Evolutionary conservation across 2,329 filamentous ascomycete genomes (phyloP), one percentile per base, ranked within the genome.

Genomic region (Parafenestella ontariensis): DNA sequence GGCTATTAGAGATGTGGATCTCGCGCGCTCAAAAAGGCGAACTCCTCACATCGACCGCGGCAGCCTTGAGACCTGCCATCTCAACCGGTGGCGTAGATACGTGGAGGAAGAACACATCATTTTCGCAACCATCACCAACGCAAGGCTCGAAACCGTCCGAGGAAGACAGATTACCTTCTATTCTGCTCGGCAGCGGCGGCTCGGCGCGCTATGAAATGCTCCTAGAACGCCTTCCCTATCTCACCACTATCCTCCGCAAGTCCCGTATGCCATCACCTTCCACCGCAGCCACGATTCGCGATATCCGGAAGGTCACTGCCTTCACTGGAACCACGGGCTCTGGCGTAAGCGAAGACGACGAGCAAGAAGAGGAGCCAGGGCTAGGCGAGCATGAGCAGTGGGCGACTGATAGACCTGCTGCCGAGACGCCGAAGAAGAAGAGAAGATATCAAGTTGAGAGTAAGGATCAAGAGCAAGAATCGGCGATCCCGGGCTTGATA

Each of bases 141-240:
- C 40, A 44, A 23, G 13, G 51, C 10, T 29, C 63, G 18, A 47
- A 46, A 33, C 11, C 39, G 5, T 17, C 29, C 29, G 50, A 60
- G 15, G 62, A 70, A 20, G 62, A 68, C 2, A 39, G 57, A 9
- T 46, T 53, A 13, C 48, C 59, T 11, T 46, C 61, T 1, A 42
- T 67, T 1, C 78, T 88, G 15, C 85, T 86, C 0, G 81, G 88
- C 1, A 87, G 88, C 39, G 87, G 81, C 58, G 69, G 70, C 20
- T 85, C 88, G 3, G 87, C 88, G 3, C 87, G 87, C 31, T 83
- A 83, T 37, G 91, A 94, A 73, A 83, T 95, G 79, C 76, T 97
- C 0, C 84, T 97, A 21, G 91, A 98, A 61, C 87, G 92, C 8
- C 82, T 99, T 0, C 95, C 95, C 0, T 98, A 96, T 74, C 87